These are phyloP conservation scores for Capsicum pubescens DNA, from an alignment of 257 asterid species.

Conservation along the genomic window DNA sequence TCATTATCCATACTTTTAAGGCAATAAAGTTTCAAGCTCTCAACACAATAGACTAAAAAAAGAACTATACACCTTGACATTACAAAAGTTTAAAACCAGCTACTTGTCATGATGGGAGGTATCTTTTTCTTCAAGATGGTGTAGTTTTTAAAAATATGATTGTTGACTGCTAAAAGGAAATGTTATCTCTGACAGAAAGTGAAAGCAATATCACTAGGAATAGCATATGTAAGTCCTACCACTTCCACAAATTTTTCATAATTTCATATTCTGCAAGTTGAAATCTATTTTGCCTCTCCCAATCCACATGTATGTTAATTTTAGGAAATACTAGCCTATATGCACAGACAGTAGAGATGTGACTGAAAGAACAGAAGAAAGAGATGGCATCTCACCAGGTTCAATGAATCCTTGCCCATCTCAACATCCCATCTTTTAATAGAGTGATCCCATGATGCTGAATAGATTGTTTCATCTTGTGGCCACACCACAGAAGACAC, in stretches of 20 bases:
- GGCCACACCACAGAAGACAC: constrained; percentile 94
- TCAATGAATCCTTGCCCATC: constrained; percentile 70
- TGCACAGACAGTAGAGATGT: not conserved
- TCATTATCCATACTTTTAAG: constrained; percentile 11
- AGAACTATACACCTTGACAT: not conserved
- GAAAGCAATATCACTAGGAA: not conserved
- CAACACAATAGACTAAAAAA: not conserved
- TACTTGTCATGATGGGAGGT: not conserved
- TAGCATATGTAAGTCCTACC: not conserved
- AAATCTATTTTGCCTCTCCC: not conserved
- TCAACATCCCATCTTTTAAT: constrained; percentile 95
- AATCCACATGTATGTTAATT: not conserved
- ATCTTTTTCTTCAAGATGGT: constrained; percentile 15
- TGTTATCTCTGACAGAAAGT: not conserved
- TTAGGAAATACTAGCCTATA: not conserved
- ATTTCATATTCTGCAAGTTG: not conserved
- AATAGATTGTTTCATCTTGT: constrained; percentile 60
- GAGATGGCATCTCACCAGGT: constrained; percentile 52
- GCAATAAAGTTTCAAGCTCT: not conserved
- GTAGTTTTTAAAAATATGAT: constrained; percentile 5
- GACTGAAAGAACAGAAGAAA: constrained; percentile 24
- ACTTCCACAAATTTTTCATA: not conserved
- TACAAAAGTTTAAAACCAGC: not conserved
- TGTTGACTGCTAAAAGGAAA: not conserved
- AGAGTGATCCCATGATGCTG: constrained; percentile 98